phyloP scores from a whole-genome alignment of 352 stramenopile species.

The Phytopythium ostracodes region DNA sequence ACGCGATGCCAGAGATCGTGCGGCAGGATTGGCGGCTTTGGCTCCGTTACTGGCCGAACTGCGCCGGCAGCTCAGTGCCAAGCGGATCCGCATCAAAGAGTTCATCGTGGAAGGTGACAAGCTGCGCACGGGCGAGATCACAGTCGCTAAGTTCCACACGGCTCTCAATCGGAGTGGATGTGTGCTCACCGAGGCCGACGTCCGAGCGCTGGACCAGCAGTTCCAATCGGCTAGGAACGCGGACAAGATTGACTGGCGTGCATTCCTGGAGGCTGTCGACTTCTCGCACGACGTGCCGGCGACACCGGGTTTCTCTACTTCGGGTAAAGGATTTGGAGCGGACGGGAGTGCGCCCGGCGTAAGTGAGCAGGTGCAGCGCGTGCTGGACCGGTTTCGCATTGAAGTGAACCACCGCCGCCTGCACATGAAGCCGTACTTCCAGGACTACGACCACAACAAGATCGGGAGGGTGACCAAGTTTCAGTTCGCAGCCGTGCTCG shows the following conservation, averaged over 20 bases:
- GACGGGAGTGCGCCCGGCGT: background rate
- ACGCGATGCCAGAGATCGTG: constrained; percentile 27
- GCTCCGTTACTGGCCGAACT: constrained; percentile 51
- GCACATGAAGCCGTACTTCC: constrained; percentile 87
- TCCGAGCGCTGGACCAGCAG: constrained; percentile 54
- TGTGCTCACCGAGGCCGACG: constrained; percentile 55
- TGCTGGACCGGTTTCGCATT: constrained; percentile 42
- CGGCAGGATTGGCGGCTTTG: constrained; percentile 24
- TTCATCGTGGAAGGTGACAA: constrained; percentile 81
- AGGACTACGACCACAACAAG: constrained; percentile 83
- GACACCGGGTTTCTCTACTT: too few relatives aligned
- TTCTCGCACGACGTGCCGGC: constrained; percentile 19
- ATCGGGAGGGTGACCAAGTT: constrained; percentile 72
- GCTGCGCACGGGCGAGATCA: constrained; percentile 75
- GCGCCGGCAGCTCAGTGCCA: constrained; percentile 50
- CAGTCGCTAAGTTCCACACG: constrained; percentile 82
- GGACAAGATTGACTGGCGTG: constrained; percentile 80
- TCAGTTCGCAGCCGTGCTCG: constrained; percentile 77
- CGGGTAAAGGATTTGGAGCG: background rate
- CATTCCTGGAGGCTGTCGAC: constrained; percentile 63
- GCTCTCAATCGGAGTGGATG: constrained; percentile 78
- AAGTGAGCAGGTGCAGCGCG: constrained; percentile 20
- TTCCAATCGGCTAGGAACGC: constrained; percentile 54
- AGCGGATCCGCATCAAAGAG: constrained; percentile 79
- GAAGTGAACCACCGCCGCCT: constrained; percentile 63